Percentiles rank a stretch among this genome's conserved stretches.
Evolutionary conservation across 192 early-diverging fungal genomes (phyloP).

Genomic region (Entomortierella parvispora): DNA sequence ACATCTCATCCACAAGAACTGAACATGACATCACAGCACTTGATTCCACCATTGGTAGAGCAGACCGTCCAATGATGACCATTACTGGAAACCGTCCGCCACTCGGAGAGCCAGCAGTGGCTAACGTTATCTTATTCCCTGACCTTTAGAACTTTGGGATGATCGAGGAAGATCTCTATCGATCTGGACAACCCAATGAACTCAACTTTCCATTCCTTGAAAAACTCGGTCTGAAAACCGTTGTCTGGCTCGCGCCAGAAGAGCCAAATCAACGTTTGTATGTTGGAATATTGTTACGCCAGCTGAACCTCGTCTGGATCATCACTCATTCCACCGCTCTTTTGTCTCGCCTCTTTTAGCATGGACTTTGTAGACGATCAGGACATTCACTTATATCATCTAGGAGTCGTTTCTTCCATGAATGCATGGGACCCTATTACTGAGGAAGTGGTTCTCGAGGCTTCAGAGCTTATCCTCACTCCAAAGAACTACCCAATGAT

Average conservation of each 20-base stretch:
- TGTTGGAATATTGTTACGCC: too few relatives aligned
- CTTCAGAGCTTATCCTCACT: conserved; percentile 87
- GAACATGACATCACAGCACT: too few relatives aligned
- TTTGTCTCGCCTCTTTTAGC: conserved; percentile 40
- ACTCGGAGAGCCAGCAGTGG: too few relatives aligned
- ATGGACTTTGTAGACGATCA: conserved; percentile 99
- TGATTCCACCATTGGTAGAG: too few relatives aligned
- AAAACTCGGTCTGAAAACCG: conserved; percentile 92
- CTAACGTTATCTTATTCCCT: too few relatives aligned
- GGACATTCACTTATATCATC: conserved; percentile 91
- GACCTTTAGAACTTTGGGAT: conserved; percentile 90
- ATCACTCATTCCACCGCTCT: too few relatives aligned
- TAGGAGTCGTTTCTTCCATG: conserved; percentile 84
- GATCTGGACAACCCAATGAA: conserved; percentile 98
- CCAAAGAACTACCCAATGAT: conserved; percentile 93
- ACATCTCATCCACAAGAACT: too few relatives aligned
- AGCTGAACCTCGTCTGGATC: too few relatives aligned
- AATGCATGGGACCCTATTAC: conserved; percentile 98
- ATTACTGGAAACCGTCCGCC: too few relatives aligned
- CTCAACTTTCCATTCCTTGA: conserved; percentile 99
- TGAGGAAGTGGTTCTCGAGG: conserved; percentile 95
- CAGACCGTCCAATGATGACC: too few relatives aligned
- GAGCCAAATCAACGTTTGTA: conserved; percentile 96
- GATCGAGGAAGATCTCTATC: conserved; percentile 96
- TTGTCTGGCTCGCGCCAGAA: conserved; percentile 96